These are phyloP conservation scores for Spiraea crenata DNA, from an alignment of 331 rosid species.

Conservation along the genomic window DNA sequence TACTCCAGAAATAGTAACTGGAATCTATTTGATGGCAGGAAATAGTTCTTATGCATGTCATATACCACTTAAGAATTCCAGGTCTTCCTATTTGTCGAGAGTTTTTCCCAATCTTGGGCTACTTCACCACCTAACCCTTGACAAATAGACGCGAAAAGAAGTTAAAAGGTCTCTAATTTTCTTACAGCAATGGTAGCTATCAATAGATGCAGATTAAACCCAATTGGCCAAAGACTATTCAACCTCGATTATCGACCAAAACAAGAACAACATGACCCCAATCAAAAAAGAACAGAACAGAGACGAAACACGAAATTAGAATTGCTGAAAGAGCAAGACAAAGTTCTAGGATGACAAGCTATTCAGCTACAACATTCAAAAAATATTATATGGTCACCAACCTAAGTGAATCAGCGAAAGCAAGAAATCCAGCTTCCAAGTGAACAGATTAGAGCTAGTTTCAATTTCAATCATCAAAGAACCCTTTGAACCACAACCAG, in stretches of 20 bases:
- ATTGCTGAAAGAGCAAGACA: not conserved
- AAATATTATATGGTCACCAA: not conserved
- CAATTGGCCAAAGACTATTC: not conserved
- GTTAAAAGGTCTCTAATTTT: not conserved
- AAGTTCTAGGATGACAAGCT: not conserved
- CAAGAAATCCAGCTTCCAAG: not conserved
- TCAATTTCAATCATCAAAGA: not conserved
- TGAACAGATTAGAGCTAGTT: not conserved
- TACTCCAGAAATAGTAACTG: not conserved
- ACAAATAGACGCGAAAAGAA: not conserved
- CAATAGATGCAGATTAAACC: slow-evolving; percentile 1
- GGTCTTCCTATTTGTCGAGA: not conserved
- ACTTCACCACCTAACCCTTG: not conserved
- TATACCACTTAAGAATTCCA: not conserved
- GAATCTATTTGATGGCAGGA: not conserved
- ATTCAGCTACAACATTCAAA: slow-evolving; percentile 6
- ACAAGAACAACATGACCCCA: not conserved
- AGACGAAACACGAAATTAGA: not conserved
- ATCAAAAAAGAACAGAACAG: not conserved
- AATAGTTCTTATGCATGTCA: not conserved
- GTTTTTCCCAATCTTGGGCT: not conserved
- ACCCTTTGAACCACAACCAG: not conserved
- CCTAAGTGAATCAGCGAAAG: not conserved
- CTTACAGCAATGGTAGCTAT: not conserved
- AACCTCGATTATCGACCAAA: not conserved